A percentile compares a stretch with the other conserved stretches of the same genome.
phyloP scores from a whole-genome alignment of 2,329 filamentous ascomycete genomes.

The Plenodomus lindquistii region DNA sequence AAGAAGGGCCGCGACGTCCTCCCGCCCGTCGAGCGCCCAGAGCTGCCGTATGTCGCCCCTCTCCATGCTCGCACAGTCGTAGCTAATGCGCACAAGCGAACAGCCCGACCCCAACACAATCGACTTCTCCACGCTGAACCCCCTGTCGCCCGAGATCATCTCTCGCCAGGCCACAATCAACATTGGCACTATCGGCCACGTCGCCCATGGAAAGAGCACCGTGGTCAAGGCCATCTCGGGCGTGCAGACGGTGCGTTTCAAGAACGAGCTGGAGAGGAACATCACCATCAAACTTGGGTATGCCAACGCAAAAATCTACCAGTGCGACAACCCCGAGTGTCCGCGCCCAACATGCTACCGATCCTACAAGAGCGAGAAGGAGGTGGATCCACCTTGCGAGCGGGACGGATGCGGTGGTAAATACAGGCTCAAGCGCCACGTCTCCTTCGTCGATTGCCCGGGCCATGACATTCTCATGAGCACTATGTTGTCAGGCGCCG shows the following conservation, averaged over 20 bases:
- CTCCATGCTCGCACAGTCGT: constrained; percentile 1
- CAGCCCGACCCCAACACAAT: constrained; percentile 92
- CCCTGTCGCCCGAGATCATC: constrained; percentile 94
- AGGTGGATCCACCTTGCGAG: constrained; percentile 95
- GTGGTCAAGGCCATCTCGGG: constrained; percentile 99
- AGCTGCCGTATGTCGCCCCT: constrained; percentile 59
- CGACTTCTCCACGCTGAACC: constrained; percentile 77
- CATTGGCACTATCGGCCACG: constrained; percentile 97
- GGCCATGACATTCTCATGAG: constrained; percentile 99
- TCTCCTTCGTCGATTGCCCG: constrained; percentile 94
- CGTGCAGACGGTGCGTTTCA: constrained; percentile 98
- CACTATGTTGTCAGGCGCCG: constrained; percentile 98
- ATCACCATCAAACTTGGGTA: constrained; percentile 99
- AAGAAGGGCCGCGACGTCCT: constrained; percentile 71
- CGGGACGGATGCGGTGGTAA: constrained; percentile 85
- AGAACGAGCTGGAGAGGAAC: constrained; percentile 98
- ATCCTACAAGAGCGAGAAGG: constrained; percentile 98
- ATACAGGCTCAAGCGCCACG: constrained; percentile 72
- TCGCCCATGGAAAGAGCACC: constrained; percentile 98
- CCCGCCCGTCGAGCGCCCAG: constrained; percentile 63
- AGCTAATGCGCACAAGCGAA: constrained; percentile 52
- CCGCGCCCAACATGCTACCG: constrained; percentile 93
- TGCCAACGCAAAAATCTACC: constrained; percentile 99
- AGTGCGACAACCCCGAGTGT: constrained; percentile 91
- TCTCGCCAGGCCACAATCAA: constrained; percentile 98